A percentile compares a stretch with the other conserved stretches of the same genome.
Conservation (phyloP, 208 protist species). For the Trypanosoma platydactyli region DNA sequence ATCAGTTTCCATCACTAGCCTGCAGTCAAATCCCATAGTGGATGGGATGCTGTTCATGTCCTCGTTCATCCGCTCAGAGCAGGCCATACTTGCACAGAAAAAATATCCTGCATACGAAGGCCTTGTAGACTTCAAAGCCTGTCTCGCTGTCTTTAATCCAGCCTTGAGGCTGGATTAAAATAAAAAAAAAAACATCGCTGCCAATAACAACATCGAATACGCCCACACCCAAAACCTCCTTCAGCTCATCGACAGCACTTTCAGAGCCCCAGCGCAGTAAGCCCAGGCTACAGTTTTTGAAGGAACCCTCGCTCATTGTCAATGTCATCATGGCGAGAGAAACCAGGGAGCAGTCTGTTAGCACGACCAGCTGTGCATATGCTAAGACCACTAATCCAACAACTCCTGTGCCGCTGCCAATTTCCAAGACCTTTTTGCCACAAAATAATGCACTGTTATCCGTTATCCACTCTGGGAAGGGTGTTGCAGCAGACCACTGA, state of each 20-base stretch:
- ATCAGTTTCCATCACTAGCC: slow-evolving; percentile 15
- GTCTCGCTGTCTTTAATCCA: slow-evolving; percentile 39
- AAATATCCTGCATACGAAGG: slow-evolving; percentile 19
- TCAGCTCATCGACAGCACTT: slow-evolving; percentile 29
- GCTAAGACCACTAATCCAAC: slow-evolving; percentile 37
- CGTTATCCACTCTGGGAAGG: slow-evolving; percentile 37
- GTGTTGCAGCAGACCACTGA: slow-evolving; percentile 45
- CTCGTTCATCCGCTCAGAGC: slow-evolving; percentile 56
- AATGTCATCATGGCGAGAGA: slow-evolving; percentile 45
- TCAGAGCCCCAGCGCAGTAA: slow-evolving; percentile 43
- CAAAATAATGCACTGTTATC: slow-evolving; percentile 25
- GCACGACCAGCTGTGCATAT: slow-evolving; percentile 38
- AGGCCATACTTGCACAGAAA: slow-evolving; percentile 47
- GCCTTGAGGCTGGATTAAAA: slow-evolving; percentile 28
- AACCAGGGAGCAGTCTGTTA: slow-evolving; percentile 48
- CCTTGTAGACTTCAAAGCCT: slow-evolving; percentile 22
- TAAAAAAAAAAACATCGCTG: slow-evolving; percentile 75
- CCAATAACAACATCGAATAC: slow-evolving; percentile 60
- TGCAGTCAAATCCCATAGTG: slow-evolving; percentile 31
- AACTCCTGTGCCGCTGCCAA: slow-evolving; percentile 62
- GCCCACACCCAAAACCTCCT: slow-evolving; percentile 20
- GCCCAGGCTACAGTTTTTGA: slow-evolving; percentile 30
- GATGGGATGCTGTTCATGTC: slow-evolving; percentile 42
- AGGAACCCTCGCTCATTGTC: slow-evolving; percentile 12
- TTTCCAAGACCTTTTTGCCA: slow-evolving; percentile 50